A percentile compares a stretch with the other conserved stretches of the same genome.
Evolutionary conservation across 2,329 filamentous ascomycete genomes (phyloP).

Genomic region (Dothideomycetes sp.): DNA sequence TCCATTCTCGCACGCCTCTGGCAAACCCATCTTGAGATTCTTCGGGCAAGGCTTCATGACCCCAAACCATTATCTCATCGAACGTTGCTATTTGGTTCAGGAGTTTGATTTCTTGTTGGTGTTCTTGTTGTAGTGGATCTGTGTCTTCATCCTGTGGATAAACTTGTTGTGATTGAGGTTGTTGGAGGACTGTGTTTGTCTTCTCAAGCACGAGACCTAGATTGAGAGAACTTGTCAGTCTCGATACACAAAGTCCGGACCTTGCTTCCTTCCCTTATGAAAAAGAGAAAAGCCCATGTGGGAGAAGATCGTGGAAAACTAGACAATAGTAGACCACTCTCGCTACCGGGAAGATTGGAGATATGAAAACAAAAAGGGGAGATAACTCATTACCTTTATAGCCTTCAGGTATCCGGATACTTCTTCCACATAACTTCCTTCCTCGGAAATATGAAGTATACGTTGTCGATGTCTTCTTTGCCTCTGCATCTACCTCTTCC

Average conservation of each 20-base stretch:
- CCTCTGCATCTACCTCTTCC: neutral
- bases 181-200: slow-evolving; percentile 18
- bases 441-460: slow-evolving; percentile 63
- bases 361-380: neutral
- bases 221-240: neutral
- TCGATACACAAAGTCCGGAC: neutral
- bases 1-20: slow-evolving; percentile 71
- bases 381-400: slow-evolving; percentile 47
- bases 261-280: neutral
- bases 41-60: slow-evolving; percentile 60
- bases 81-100: slow-evolving; percentile 61
- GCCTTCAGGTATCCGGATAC: slow-evolving; percentile 57
- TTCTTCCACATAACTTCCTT: slow-evolving; percentile 63
- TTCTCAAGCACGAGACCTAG: slow-evolving; percentile 20
- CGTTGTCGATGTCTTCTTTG: neutral
- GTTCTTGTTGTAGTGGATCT: slow-evolving; percentile 32
- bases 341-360: too few relatives aligned
- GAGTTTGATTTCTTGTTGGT: slow-evolving; percentile 44
- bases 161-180: slow-evolving; percentile 1
- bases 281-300: neutral
- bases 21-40: slow-evolving; percentile 58
- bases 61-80: slow-evolving; percentile 72
- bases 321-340: too few relatives aligned
- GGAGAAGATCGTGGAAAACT: too few relatives aligned
- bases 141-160: slow-evolving; percentile 29